A percentile compares a stretch with the other conserved stretches of the same genome.
Evolutionary conservation across 164 flowering plant genomes (phyloP).

Genomic region (Tetracentron sinense): DNA sequence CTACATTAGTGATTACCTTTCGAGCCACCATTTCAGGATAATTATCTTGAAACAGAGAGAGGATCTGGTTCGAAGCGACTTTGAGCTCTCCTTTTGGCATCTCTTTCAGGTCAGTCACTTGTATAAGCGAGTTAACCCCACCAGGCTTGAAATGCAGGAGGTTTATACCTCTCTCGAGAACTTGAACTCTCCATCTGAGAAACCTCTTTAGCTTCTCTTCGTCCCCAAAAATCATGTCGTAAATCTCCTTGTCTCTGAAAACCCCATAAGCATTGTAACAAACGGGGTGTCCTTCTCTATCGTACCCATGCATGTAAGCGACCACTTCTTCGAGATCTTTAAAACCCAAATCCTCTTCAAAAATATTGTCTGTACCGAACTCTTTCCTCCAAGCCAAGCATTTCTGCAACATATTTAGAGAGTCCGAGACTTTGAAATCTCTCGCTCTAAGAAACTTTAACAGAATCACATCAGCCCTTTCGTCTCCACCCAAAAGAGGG

Average conservation of each 20-base stretch:
- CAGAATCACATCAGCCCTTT: slow-evolving; percentile 21
- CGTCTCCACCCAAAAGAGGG: slow-evolving; percentile 16
- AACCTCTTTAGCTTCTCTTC: slow-evolving; percentile 80
- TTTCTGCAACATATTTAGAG: slow-evolving; percentile 19
- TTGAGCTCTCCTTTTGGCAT: slow-evolving; percentile 96
- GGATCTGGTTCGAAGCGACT: slow-evolving; percentile 78
- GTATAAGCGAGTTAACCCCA: slow-evolving; percentile 81
- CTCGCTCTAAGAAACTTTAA: slow-evolving; percentile 28
- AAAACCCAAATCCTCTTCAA: slow-evolving; percentile 33
- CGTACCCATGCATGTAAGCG: too few relatives aligned
- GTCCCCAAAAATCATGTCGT: slow-evolving; percentile 80
- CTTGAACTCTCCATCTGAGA: slow-evolving; percentile 94
- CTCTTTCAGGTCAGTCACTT: slow-evolving; percentile 91
- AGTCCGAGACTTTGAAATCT: slow-evolving; percentile 25
- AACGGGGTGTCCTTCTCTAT: slow-evolving; percentile 57
- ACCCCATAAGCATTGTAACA: slow-evolving; percentile 95
- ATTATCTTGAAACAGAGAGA: slow-evolving; percentile 90
- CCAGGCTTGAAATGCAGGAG: slow-evolving; percentile 83
- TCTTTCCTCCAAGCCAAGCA: slow-evolving; percentile 17
- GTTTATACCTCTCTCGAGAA: slow-evolving; percentile 75
- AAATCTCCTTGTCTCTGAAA: slow-evolving; percentile 79
- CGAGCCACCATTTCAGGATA: slow-evolving; percentile 98
- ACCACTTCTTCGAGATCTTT: too few relatives aligned
- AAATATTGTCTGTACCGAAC: slow-evolving; percentile 32
- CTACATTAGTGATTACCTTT: slow-evolving; percentile 56